These are phyloP conservation scores for Botrytis paeoniae DNA, from an alignment of 2,329 filamentous ascomycete genomes.

Conservation along the genomic window DNA sequence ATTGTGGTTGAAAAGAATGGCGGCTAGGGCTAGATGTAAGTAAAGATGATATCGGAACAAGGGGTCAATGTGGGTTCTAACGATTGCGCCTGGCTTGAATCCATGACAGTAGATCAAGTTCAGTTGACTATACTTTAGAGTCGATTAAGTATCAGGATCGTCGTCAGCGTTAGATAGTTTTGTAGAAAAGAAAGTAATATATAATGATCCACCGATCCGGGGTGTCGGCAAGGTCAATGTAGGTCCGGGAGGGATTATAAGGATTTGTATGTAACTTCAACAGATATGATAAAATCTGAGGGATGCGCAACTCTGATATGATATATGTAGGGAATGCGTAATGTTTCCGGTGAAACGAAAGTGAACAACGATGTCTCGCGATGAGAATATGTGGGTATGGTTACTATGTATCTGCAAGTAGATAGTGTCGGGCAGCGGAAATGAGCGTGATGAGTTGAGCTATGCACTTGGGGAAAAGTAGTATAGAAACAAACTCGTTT, in stretches of 20 bases:
- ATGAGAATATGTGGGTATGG: conserved; percentile 40
- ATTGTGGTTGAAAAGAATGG: conserved; percentile 47
- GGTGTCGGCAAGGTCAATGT: conserved; percentile 18
- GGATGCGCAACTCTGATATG: conserved; percentile 40
- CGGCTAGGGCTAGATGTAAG: conserved; percentile 45
- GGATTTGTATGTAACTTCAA: conserved; percentile 33
- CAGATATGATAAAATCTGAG: conserved; percentile 35
- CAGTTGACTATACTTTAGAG: conserved; percentile 29
- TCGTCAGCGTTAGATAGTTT: conserved; percentile 35
- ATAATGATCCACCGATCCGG: conserved; percentile 29
- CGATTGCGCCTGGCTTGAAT: conserved; percentile 51
- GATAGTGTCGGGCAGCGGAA: conserved; percentile 32
- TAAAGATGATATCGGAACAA: conserved; percentile 30
- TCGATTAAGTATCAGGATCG: conserved; percentile 32
- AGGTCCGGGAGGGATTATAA: conserved; percentile 22
- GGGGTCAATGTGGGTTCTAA: conserved; percentile 42
- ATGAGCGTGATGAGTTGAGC: conserved; percentile 44
- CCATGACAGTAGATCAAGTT: conserved; percentile 45
- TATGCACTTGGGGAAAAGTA: conserved; percentile 35
- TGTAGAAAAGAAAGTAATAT: conserved; percentile 26
- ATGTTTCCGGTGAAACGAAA: conserved; percentile 39
- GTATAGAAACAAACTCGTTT: conserved; percentile 46
- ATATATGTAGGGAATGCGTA: conserved; percentile 42
- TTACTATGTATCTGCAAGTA: conserved; percentile 36
- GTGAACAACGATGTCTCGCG: conserved; percentile 42